Percentiles rank a stretch among this genome's conserved stretches.
These are phyloP conservation scores for Echites panduratus DNA, from an alignment of 257 asterid genomes.

Conservation along the genomic window DNA sequence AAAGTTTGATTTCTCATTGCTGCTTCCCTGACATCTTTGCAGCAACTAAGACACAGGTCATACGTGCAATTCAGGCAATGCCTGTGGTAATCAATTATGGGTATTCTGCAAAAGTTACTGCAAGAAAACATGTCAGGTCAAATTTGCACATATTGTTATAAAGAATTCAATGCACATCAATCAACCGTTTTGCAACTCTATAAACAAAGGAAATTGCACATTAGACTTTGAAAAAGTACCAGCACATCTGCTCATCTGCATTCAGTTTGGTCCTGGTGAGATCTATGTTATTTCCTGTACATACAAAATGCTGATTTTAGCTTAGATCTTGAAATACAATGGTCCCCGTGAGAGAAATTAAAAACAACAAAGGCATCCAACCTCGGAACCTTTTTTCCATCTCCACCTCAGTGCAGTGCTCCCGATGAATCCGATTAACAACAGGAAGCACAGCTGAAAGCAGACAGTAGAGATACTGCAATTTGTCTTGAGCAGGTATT, in stretches of 20 bases:
- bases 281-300: conserved; percentile 76
- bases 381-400: conserved; percentile 80
- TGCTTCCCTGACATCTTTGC: conserved; percentile 78
- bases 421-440: conserved; percentile 67
- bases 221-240: conserved; percentile 44
- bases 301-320: conserved; percentile 13
- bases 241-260: conserved; percentile 99
- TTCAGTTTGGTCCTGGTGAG: conserved; percentile 80
- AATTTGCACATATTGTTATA: neutral
- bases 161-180: neutral
- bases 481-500: conserved; percentile 71
- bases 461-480: conserved; percentile 81
- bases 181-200: neutral
- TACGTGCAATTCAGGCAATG: conserved; percentile 92
- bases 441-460: conserved; percentile 90
- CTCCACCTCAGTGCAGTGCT: conserved; percentile 82
- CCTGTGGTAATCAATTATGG: conserved; percentile 89
- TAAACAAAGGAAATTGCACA: neutral
- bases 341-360: conserved; percentile 15
- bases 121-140: conserved; percentile 9
- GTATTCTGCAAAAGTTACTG: conserved; percentile 97
- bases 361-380: conserved; percentile 28
- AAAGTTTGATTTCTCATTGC: conserved; percentile 29
- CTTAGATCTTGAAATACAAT: neutral
- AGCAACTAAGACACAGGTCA: conserved; percentile 96